Base-by-base conservation (phyloP, 2,329 filamentous ascomycete species). In the Colletotrichum siamense region DNA sequence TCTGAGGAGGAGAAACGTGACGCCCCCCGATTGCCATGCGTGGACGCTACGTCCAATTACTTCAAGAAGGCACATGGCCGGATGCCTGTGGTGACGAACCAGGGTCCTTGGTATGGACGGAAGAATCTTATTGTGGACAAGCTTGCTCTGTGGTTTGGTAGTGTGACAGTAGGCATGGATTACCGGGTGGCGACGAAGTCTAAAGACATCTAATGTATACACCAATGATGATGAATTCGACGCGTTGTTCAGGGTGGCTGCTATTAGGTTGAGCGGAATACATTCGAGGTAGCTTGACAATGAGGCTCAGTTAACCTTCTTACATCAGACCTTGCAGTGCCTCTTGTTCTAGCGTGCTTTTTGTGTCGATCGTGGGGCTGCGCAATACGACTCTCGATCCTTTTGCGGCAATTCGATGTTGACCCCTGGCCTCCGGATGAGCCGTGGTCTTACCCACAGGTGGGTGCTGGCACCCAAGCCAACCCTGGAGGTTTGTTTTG, bases 41-140 rank as follows among this genome's bases (percentile, higher is more conserved):
- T 85, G 4, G 76, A 76, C 15, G 80, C 81, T 5, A 82, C 78
- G 3, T 85, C 83, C 75, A 78, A 67, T 6, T 86, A 86, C 76
- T 82, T 86, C 55, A 73, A 83, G 66, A 83, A 82, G 57, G 85
- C 85, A 8, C 79, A 80, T 0, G 81, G 83, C n/a, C 79, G 84
- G 24, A 81, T 86, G 63, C 85, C 84, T 10, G 85, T 85, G 71
- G 78, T 81, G n/a, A 85, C 82, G 6, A 81, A 82, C 13, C 71
- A 83, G 61, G 79, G 79, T 0, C 82, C 83, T 1, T 86, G 83
- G 84, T 86, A 86, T 36, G 84, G 83, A 0, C 79, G 84, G 2
- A 79, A 78, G 24, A 82, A 82, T 49, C 74, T 84, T 39, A 73
- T 80, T 4, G 74, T 80, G 5, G 84, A 86, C 71, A 78, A 77